Evolutionary conservation across 768 basidiomycete genomes (phyloP), one percentile per base, ranked within the genome.

Genomic region (Sarcodon aspratus): DNA sequence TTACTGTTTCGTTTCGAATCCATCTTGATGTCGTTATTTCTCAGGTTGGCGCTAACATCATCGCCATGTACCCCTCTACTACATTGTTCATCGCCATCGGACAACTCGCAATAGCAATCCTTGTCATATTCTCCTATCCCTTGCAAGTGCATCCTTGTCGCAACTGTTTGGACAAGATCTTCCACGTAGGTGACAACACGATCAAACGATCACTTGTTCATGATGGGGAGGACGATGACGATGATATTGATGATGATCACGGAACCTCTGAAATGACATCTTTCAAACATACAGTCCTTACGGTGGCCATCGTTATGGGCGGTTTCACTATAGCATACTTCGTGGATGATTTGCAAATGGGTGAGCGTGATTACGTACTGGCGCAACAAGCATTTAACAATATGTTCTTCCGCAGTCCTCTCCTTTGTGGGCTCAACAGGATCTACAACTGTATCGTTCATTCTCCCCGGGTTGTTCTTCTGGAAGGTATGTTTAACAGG

Each of bases 341-440:
- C 54, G 78, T 94, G 11, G 77, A 86, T 59, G 74, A 89, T 61
- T 65, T 95, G 54, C 78, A 81, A 58, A 64, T 89, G 63, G 86
- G 89, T 85, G 57, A 56, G 80, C 47, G 52, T 46, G 13, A 46
- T 57, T 40, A 59, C 38, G 32, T 38, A 33, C 35, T 18, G 36
- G 36, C 42, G 44, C 32, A 13, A 45, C 48, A 42, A 50, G 9
- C 51, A 38, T 50, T n/a, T 37, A 33, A 21, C 13, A 11, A 12
- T 33, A 31, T 9, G 13, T 17, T 42, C 17, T 42, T 15, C 21
- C 15, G 36, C 59, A 90, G 95, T 98, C 11, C 73, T 98, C 33
- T 90, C 92, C 4, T 96, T 99, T 61, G 95, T 99, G 35, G 96
- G 96, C 1, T 85, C 92, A 18, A 97, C 93, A 1, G 96, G 96